Base-by-base conservation (phyloP, 352 stramenopile genomes). In the Globisporangium sylvaticum region DNA sequence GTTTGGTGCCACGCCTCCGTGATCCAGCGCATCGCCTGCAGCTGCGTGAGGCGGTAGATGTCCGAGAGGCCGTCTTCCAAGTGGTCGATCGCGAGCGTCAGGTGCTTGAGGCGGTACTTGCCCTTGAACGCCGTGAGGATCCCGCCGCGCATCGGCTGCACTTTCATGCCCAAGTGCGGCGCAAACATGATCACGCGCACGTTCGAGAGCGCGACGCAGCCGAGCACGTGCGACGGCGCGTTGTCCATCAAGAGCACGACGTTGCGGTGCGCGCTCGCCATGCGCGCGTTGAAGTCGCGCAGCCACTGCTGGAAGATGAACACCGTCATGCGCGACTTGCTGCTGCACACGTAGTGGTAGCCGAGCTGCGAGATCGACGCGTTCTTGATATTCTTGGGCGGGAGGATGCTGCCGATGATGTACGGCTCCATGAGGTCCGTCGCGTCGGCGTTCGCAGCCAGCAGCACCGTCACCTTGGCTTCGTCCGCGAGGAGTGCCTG, bases 281-380 rank as follows among this genome's bases (percentile, higher is more conserved):
- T 95, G 58, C 85, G 84, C 24, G 84, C 83, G 61, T 95, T 95
- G 53, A 95, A 92, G 64, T 94, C 85, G 9, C 85, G 85, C 27
- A 95, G 69, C 87, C 87, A 95, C 62, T 94, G 84, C 77, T 95
- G 85, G 71, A 95, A 95, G 65, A 95, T 94, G 65, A 93, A 92
- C 34, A 94, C 84, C 14, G 87, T 95, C 87, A 95, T 95, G 64
- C 85, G 87, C 22, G 84, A 76, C 71, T 89, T 89, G 74, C 81
- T 88, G 69, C 82, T 93, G 74, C 80, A 90, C 24, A 94, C 82
- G 73, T 95, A 95, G 77, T 95, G 86, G 71, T 92, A 95, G 7
- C 87, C 87, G 20, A 93, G 76, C 66, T 93, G 84, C 64, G 83
- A 83, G 64, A 91, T 88, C 8, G 83, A 90, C 27, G 85, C 81